Evolutionary conservation across 495 filamentous ascomycete genomes (phyloP), one percentile per base, ranked within the genome.

Genomic region (Xylaria grammica): DNA sequence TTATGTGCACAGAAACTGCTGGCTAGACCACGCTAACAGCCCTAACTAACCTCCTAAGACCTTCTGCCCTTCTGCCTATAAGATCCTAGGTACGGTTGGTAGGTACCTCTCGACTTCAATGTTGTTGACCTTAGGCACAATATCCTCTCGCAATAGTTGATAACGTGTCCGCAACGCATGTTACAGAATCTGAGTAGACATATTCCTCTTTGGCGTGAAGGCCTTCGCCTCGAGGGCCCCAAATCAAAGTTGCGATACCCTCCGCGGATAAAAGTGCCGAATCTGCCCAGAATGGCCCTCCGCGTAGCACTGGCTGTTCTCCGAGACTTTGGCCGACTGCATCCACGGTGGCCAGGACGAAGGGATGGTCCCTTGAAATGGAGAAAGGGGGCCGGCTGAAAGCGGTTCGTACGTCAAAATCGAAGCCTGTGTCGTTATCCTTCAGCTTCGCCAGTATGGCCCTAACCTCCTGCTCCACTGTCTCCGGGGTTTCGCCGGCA

Each of bases 201-300:
- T 75, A 82, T 66, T 84, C 81, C 60, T 80, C 77, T 50, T 79
- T 80, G 8, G 69, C 70, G 60, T 84, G 81, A 7, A 80, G 62
- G 0, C 81, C 82, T 11, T 73, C 70, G 0, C 81, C 82, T 19
- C 60, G 60, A 8, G 79, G 79, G 0, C 80, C 81, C 63, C 74
- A 81, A 7, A 84, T 69, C 38, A 84, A 68, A 0, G 75, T 69
- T 3, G 79, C 74, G 42, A 82, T 71, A 0, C 80, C 81, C 27
- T 65, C 74, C 51, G 70, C 70, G 9, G 69, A 71, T 10, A 82
- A 64, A 27, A 83, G 52, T 2, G 79, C 79, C 8, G 77, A 77
- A 71, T 83, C 78, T 17, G 77, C 78, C 81, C 80, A 82, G 57
- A 79, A 78, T 1, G 75, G 60, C 0, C n/a, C 63, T 27, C 63